Conservation (phyloP, 2,329 filamentous ascomycete species). For the Ascomycota sp. region DNA sequence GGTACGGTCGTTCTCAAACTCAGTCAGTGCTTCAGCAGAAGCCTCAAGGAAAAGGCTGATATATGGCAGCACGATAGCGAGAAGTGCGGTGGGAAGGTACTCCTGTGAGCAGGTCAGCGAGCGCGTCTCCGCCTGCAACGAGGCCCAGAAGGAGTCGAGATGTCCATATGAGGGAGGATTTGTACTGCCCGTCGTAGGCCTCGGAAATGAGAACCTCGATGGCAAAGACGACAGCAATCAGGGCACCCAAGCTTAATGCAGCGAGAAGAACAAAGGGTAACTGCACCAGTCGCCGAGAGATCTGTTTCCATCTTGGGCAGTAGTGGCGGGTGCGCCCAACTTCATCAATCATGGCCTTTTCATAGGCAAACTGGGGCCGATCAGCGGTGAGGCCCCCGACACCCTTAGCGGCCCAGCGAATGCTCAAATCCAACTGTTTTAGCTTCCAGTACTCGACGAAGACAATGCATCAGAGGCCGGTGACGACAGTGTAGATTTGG, state of each 20-base stretch:
- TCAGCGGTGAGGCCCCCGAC: conserved; percentile 47
- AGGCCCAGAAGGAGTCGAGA: not conserved
- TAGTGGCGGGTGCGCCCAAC: conserved; percentile 40
- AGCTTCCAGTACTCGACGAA: conserved; percentile 71
- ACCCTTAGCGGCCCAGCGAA: conserved; percentile 53
- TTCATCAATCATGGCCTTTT: conserved; percentile 39
- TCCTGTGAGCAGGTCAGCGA: conserved; percentile 21
- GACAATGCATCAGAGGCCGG: conserved; percentile 48
- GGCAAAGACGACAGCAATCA: conserved; percentile 50
- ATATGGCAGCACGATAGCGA: conserved; percentile 46
- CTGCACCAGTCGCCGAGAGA: conserved; percentile 45
- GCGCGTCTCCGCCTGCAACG: no score
- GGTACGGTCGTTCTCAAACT: conserved; percentile 60
- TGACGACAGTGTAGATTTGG: conserved; percentile 43
- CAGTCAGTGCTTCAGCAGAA: conserved; percentile 40
- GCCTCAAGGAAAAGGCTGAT: conserved; percentile 41
- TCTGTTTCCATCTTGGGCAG: conserved; percentile 44
- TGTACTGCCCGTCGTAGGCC: conserved; percentile 49
- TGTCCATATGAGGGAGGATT: conserved; percentile 34
- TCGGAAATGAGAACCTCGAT: conserved; percentile 60
- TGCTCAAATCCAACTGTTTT: conserved; percentile 47
- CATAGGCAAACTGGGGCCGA: conserved; percentile 42
- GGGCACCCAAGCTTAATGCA: conserved; percentile 35
- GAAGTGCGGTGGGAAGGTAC: conserved; percentile 50
- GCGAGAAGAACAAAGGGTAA: conserved; percentile 47